Base-by-base conservation (phyloP, 2,329 filamentous ascomycete species). In the Colletotrichum magnum region DNA sequence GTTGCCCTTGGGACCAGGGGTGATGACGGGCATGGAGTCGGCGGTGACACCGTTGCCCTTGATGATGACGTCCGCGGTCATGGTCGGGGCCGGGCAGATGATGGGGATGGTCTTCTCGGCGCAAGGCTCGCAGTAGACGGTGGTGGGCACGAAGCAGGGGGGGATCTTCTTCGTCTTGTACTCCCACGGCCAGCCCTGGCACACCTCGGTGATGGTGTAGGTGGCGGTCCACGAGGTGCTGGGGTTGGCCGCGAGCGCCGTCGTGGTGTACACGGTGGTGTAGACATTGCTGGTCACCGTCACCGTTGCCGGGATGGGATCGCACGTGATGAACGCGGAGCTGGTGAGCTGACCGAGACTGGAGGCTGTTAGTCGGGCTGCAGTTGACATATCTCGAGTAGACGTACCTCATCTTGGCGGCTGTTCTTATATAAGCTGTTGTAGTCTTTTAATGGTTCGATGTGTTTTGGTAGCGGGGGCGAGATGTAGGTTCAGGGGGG, bases 121-220 rank as follows among this genome's bases (percentile, higher is more conserved):
- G 73, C 80, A 82, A 63, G 70, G 72, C 47, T 72, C 65, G 73
- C 80, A 82, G 63, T 72, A 72, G 64, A 83, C 78, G 24, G 78
- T 79, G 62, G 79, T 80, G 69, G 78, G 77, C 68, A 79, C 77
- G 72, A 82, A 82, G 68, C 79, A 79, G 2, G 79, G 79, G 24
- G 80, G 80, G n/a, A 79, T 72, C 13, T 72, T 64, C 2, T 75
- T 74, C 24, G 75, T 74, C 13, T 74, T 73, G 71, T 77, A 80
- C 58, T 73, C 69, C 59, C 71, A 69, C 53, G 73, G 74, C 67
- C 75, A 72, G 58, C 79, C 80, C 13, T 73, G 69, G 73, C 78
- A 79, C 32, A 76, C 77, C 74, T 83, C 77, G 9, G 73, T 74
- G 73, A 84, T 72, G 59, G 81, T 84, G 76, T 83, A 84, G 39